phyloP scores from a whole-genome alignment of 441 rosid genomes.

The Populus hybrid region DNA sequence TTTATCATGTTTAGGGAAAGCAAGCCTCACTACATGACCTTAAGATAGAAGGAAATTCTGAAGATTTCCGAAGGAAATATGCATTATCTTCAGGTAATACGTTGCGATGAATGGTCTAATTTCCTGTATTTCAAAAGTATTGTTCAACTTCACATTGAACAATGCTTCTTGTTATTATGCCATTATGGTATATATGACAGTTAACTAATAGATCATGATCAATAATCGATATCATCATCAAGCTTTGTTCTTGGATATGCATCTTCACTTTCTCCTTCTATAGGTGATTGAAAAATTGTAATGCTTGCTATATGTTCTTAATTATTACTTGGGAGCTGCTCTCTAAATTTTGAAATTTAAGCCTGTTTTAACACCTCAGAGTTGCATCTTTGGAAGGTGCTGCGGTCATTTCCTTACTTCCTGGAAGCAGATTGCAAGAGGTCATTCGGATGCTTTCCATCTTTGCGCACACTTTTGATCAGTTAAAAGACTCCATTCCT shows the following conservation, averaged over 20 bases:
- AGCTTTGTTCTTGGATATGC: not conserved
- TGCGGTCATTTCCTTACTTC: constrained; percentile 60
- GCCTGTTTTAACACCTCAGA: constrained; percentile 1
- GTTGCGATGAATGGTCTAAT: constrained; percentile 7
- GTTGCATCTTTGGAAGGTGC: constrained; percentile 45
- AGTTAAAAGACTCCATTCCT: constrained; percentile 44
- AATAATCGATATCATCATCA: not conserved
- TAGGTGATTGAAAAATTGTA: not conserved
- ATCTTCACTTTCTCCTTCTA: not conserved
- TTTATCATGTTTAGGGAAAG: constrained; percentile 44
- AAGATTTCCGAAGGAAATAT: constrained; percentile 38
- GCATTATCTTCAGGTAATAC: constrained; percentile 57
- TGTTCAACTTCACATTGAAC: not conserved
- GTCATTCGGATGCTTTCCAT: constrained; percentile 82
- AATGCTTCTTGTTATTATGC: not conserved
- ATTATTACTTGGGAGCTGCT: not conserved
- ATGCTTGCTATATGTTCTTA: not conserved
- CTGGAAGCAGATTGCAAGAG: constrained; percentile 96
- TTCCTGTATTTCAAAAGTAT: not conserved
- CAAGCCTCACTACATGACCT: constrained; percentile 27
- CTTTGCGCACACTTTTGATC: constrained; percentile 50
- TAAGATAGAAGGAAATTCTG: constrained; percentile 47
- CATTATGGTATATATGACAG: not conserved
- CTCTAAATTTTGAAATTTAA: not conserved
- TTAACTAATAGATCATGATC: not conserved